Percentiles rank a stretch among this genome's conserved stretches.
Evolutionary conservation across 805 yeast species (phyloP).

Genomic region (Phaffomyces thermotolerans): DNA sequence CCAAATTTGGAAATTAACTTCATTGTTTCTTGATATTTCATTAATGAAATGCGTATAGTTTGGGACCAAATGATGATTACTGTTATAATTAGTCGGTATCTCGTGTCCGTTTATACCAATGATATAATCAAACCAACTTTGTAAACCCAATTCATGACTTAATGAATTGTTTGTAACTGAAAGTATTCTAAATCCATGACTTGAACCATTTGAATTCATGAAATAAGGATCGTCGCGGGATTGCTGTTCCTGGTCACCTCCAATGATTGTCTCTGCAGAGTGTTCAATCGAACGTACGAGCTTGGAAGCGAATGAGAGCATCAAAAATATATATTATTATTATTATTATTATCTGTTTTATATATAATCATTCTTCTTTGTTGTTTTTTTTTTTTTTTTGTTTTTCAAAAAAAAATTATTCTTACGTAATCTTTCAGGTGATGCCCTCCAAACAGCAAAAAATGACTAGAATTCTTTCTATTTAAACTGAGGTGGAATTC

Average conservation of each 20-base stretch:
- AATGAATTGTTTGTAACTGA: conserved; percentile 38
- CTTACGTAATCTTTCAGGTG: background rate
- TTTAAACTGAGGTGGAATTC: too few relatives aligned
- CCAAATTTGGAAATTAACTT: conserved; percentile 64
- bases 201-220: conserved; percentile 22
- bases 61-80: conserved; percentile 30
- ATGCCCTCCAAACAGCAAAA: background rate
- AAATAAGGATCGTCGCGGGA: conserved; percentile 22
- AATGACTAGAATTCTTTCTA: too few relatives aligned
- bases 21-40: conserved; percentile 35
- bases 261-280: conserved; percentile 24
- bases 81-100: conserved; percentile 30
- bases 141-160: conserved; percentile 46
- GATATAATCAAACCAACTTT: conserved; percentile 83
- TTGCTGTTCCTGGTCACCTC: conserved; percentile 21
- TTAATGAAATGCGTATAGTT: conserved; percentile 37
- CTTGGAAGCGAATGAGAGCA: conserved; percentile 62
- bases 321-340: too few relatives aligned
- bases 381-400: too few relatives aligned
- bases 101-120: conserved; percentile 74
- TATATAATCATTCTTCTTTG: too few relatives aligned
- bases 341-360: too few relatives aligned
- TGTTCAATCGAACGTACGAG: conserved; percentile 50
- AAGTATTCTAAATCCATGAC: conserved; percentile 53
- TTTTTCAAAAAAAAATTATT: too few relatives aligned